Evolutionary conservation across 2,329 filamentous ascomycete genomes (phyloP).

Genomic region (Cryphonectria radicalis): DNA sequence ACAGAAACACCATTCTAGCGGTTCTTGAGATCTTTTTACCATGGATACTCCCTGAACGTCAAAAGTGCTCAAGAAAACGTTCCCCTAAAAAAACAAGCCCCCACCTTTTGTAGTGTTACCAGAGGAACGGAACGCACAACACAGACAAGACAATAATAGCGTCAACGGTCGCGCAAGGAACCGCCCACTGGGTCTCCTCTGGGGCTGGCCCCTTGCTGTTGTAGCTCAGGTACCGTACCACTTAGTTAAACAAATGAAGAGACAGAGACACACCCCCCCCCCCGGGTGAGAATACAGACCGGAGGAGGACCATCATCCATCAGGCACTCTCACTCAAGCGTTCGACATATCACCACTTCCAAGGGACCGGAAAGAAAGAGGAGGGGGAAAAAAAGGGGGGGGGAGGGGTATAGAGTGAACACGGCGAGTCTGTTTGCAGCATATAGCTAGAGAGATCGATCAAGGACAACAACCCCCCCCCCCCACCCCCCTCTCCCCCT

Average conservation of each 20-base stretch:
- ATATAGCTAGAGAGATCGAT: not conserved
- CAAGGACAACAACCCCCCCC: slow-evolving; percentile 4
- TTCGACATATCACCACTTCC: not conserved
- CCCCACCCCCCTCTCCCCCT: too few relatives aligned
- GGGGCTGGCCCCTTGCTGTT: not conserved
- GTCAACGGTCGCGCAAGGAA: not conserved
- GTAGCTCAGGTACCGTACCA: not conserved
- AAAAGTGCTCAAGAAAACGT: not conserved
- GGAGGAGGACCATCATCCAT: too few relatives aligned
- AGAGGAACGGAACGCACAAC: not conserved
- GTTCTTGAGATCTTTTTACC: not conserved
- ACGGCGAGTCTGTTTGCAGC: slow-evolving; percentile 1
- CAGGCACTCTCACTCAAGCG: not conserved
- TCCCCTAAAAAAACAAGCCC: not conserved
- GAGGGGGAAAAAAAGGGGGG: too few relatives aligned
- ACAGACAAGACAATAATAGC: not conserved
- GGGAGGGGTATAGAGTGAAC: not conserved
- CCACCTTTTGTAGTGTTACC: not conserved
- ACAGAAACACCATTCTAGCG: not conserved
- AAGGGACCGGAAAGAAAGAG: not conserved
- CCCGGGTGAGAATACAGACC: too few relatives aligned
- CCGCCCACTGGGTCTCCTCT: too few relatives aligned
- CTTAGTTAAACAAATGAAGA: not conserved
- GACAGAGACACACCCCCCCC: too few relatives aligned
- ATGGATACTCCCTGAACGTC: not conserved